phyloP scores from a whole-genome alignment of 352 stramenopile genomes.

The Globisporangium rhizosaccharum region DNA sequence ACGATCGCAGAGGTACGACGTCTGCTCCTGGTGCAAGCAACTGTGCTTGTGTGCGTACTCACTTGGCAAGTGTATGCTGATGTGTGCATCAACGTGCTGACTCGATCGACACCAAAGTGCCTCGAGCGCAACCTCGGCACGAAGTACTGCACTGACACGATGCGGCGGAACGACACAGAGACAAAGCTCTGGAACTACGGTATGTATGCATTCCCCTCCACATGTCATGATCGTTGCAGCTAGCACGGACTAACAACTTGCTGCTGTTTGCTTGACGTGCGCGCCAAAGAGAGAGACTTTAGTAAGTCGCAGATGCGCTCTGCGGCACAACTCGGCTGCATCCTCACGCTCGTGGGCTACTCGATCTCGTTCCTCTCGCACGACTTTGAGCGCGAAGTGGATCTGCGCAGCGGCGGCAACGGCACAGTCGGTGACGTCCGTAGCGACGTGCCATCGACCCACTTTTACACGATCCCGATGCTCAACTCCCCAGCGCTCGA shows the following conservation, averaged over 20 bases:
- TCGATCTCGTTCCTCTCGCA: conserved; percentile 64
- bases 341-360: conserved; percentile 70
- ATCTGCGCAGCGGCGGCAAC: neutral
- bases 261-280: neutral
- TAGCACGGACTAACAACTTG: neutral
- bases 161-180: conserved; percentile 46
- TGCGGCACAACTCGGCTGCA: conserved; percentile 54
- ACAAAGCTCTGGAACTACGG: conserved; percentile 74
- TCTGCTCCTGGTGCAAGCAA: neutral
- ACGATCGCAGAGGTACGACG: conserved; percentile 31
- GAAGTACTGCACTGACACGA: conserved; percentile 55
- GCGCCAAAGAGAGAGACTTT: conserved; percentile 35
- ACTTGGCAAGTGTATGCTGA: neutral
- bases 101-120: conserved; percentile 20
- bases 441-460: conserved; percentile 4
- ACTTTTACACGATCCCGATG: conserved; percentile 16
- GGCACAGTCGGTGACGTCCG: neutral
- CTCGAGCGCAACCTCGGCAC: conserved; percentile 44
- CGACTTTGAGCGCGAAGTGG: conserved; percentile 26
- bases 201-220: conserved; percentile 11
- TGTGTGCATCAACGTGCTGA: no score
- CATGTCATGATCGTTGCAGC: no score
- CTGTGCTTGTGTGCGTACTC: neutral
- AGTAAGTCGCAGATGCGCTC: conserved; percentile 53
- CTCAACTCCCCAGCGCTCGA: conserved; percentile 11